Conservation (phyloP, 768 basidiomycete species). For the Rhodotorula diobovata region DNA sequence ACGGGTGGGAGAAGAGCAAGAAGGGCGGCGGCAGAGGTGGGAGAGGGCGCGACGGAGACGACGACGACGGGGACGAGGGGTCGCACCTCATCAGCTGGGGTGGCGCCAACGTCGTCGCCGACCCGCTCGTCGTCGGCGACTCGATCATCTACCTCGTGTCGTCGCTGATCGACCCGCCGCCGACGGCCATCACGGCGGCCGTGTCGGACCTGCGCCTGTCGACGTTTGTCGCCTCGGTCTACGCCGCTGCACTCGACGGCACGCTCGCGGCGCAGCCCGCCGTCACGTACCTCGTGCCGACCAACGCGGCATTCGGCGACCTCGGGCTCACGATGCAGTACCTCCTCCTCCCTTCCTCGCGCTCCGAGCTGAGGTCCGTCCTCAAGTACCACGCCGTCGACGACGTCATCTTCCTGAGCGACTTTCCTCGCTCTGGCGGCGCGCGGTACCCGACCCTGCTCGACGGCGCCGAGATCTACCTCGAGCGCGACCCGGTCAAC, state of each 20-base stretch:
- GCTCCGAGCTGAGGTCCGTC: conserved; percentile 72
- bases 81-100: conserved; percentile 68
- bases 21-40: conserved; percentile 11
- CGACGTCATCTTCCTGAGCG: conserved; percentile 66
- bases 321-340: conserved; percentile 85
- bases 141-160: conserved; percentile 86
- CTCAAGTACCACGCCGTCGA: conserved; percentile 81
- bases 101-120: conserved; percentile 72
- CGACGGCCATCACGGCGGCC: conserved; percentile 72
- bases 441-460: conserved; percentile 56
- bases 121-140: conserved; percentile 72
- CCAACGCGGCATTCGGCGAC: conserved; percentile 79
- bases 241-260: conserved; percentile 77
- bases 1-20: conserved; percentile 44
- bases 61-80: conserved; percentile 35
- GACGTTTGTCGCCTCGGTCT: conserved; percentile 81
- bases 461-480: conserved; percentile 74
- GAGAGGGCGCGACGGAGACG: conserved; percentile 31
- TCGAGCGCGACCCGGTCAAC: conserved; percentile 54
- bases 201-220: conserved; percentile 71
- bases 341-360: conserved; percentile 67
- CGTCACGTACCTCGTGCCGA: conserved; percentile 79
- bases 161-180: conserved; percentile 73
- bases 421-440: conserved; percentile 52
- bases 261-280: conserved; percentile 59